A percentile compares a stretch with the other conserved stretches of the same genome.
phyloP scores from a whole-genome alignment of 805 yeast species.

The Teunomyces cretensis region DNA sequence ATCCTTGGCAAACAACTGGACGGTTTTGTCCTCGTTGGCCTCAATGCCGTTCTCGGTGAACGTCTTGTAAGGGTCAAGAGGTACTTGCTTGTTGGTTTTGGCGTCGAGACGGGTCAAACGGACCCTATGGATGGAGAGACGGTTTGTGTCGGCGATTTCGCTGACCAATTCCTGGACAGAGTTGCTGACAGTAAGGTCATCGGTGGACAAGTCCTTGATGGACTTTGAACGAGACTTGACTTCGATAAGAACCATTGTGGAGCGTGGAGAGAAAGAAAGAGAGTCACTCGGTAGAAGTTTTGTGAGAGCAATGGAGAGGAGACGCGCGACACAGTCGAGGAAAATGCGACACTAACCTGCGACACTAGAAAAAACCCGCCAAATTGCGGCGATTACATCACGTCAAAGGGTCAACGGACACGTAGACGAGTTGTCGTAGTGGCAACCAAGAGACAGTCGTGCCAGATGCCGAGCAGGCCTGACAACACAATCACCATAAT shows the following conservation, averaged over 20 bases:
- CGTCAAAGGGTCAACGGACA: too few relatives aligned
- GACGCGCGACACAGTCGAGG: too few relatives aligned
- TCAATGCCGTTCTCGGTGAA: slow-evolving; percentile 45
- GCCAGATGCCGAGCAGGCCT: too few relatives aligned
- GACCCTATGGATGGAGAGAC: slow-evolving; percentile 26
- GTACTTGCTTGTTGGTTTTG: slow-evolving; percentile 33
- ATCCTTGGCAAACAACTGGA: slow-evolving; percentile 70
- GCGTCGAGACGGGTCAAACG: slow-evolving; percentile 47
- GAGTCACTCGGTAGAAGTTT: neutral
- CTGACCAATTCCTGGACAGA: slow-evolving; percentile 44
- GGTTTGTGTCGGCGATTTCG: slow-evolving; percentile 45
- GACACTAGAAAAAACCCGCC: too few relatives aligned
- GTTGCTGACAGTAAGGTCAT: slow-evolving; percentile 28
- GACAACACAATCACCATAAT: too few relatives aligned
- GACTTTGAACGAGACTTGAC: slow-evolving; percentile 63
- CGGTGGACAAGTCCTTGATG: slow-evolving; percentile 49
- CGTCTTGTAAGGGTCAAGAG: slow-evolving; percentile 45
- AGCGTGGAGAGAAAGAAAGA: neutral
- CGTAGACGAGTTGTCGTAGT: too few relatives aligned
- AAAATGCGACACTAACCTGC: too few relatives aligned
- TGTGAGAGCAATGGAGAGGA: too few relatives aligned
- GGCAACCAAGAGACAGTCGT: too few relatives aligned
- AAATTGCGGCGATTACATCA: too few relatives aligned
- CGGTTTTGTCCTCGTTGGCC: slow-evolving; percentile 27
- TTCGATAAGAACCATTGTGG: slow-evolving; percentile 43